phyloP scores from a whole-genome alignment of 2,329 filamentous ascomycete species.

The Verticillium klebahnii region DNA sequence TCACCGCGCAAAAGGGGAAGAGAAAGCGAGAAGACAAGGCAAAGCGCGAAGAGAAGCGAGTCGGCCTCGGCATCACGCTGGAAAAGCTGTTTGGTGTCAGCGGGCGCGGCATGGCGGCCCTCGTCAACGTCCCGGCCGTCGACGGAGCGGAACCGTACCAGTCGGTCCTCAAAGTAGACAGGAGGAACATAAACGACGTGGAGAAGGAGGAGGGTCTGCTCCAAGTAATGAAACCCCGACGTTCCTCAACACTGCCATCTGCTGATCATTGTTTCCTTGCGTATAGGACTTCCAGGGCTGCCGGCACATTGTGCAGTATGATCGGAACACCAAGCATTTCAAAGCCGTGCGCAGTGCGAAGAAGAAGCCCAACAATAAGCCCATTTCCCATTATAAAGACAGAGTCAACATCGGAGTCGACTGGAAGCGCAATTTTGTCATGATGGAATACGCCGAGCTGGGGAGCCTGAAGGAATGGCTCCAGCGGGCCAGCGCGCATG shows the following conservation, averaged over 20 bases:
- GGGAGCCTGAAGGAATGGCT: slow-evolving; percentile 18
- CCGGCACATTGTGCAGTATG: background rate
- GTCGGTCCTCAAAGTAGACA: background rate
- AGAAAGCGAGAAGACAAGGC: background rate
- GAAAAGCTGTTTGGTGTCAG: slow-evolving; percentile 20
- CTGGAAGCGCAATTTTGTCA: slow-evolving; percentile 10
- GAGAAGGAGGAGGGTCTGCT: slow-evolving; percentile 7
- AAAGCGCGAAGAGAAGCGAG: background rate
- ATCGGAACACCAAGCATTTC: background rate
- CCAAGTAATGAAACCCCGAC: background rate
- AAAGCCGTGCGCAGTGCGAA: background rate
- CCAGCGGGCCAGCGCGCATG: background rate
- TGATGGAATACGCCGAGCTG: slow-evolving; percentile 20
- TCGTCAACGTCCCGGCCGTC: slow-evolving; percentile 4
- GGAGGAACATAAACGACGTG: background rate
- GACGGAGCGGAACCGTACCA: background rate
- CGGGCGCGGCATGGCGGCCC: slow-evolving; percentile 18
- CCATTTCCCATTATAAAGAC: background rate
- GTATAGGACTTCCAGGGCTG: background rate
- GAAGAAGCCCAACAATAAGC: background rate
- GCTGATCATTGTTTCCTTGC: background rate
- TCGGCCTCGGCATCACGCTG: slow-evolving; percentile 18
- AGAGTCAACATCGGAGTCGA: background rate
- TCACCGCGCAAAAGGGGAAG: background rate
- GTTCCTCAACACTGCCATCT: background rate